Base-by-base conservation (phyloP, 2,329 filamentous ascomycete species). In the Colletotrichum orbiculare region DNA sequence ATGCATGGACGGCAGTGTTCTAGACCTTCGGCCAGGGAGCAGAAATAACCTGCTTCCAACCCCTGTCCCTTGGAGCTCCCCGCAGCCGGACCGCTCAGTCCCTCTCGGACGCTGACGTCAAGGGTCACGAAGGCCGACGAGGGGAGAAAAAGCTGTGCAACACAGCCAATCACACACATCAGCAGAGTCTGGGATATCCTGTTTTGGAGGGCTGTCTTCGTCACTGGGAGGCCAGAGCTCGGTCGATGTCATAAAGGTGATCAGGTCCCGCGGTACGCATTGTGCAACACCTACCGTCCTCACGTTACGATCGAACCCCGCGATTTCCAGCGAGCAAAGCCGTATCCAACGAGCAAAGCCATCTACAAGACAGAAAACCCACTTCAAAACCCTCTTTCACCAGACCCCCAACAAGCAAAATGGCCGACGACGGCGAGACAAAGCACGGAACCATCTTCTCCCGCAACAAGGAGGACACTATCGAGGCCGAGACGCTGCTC, bases 381-480 rank as follows among this genome's bases (percentile, higher is more conserved):
- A 43, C 8, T 2, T 25, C 0, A 10, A 45, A 39, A 2, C 34
- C 12, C 10, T 10, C 11, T 33, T 34, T 25, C 17, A 60, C 15
- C 34, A 34, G 35, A 17, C 9, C 41, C 41, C 25, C 4, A 5
- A 25, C 4, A 25, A 25, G 25, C 8, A 63, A 25, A 12, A 66
- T 66, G 63, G 52, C 50, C 57, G 63, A 63, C 58, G 63, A 66
- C 6, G 47, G 55, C 17, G 59, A 53, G 52, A 9, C 57, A 1
- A 64, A 60, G 33, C 42, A 43, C 25, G 63, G 63, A 37, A 68
- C 70, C 47, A 77, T 77, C 70, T 71, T 68, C 68, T 63, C 69
- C 69, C 75, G 75, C 70, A 77, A 77, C 72, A 75, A 72, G 64
- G 73, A 76, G 38, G 74, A 75, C 66, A 75, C 75, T 6, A 70